Conservation (phyloP, 176 grass and related monocot species). For the Bonia amplexicaulis region DNA sequence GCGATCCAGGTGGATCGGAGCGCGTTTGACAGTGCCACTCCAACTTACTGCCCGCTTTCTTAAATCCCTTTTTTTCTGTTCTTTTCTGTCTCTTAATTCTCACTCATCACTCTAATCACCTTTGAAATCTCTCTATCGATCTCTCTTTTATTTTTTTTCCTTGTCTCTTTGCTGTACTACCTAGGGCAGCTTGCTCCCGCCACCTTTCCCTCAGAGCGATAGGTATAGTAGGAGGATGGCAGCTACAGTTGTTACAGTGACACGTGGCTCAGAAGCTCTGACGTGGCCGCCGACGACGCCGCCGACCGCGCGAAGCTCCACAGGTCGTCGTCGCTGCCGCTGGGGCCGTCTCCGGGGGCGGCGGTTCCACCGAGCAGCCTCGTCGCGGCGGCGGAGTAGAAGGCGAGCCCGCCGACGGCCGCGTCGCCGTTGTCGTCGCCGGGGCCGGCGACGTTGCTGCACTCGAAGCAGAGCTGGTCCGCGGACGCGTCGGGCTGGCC, state of each 20-base stretch:
- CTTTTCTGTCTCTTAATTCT: conserved; percentile 18
- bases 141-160: conserved; percentile 19
- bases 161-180: conserved; percentile 41
- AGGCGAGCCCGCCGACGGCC: conserved; percentile 31
- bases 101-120: conserved; percentile 44
- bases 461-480: conserved; percentile 63
- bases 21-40: conserved; percentile 46
- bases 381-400: conserved; percentile 40
- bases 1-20: not conserved
- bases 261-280: conserved; percentile 41
- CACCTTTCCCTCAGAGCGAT: not conserved
- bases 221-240: not conserved
- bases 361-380: conserved; percentile 16
- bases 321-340: conserved; percentile 59
- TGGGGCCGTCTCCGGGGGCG: not conserved
- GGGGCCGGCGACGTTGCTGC: not conserved
- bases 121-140: conserved; percentile 31
- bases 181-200: conserved; percentile 6
- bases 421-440: not conserved
- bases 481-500: conserved; percentile 57
- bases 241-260: conserved; percentile 24
- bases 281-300: conserved; percentile 14
- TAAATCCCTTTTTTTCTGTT: not conserved
- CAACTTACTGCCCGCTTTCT: conserved; percentile 38
- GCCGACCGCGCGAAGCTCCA: conserved; percentile 72